These are phyloP conservation scores for Tetrapisispora iriomotensis DNA, from an alignment of 805 yeast genomes.

Conservation along the genomic window DNA sequence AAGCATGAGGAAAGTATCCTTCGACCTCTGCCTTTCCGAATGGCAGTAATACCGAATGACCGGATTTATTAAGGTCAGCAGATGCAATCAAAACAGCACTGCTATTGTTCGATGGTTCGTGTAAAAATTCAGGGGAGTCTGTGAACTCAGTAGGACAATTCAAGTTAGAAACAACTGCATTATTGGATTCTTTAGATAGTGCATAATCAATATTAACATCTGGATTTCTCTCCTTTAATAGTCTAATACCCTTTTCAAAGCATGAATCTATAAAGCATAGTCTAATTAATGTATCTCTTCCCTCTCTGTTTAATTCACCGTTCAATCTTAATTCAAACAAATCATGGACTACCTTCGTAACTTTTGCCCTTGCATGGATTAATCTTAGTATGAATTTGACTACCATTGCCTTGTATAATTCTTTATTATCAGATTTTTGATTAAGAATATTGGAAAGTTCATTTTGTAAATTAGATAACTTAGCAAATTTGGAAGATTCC, in stretches of 20 bases:
- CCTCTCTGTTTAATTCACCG: conserved; percentile 52
- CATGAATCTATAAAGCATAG: conserved; percentile 64
- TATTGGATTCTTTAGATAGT: background rate
- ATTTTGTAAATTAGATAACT: conserved; percentile 51
- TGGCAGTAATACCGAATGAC: conserved; percentile 29
- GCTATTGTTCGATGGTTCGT: background rate
- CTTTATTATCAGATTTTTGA: conserved; percentile 23
- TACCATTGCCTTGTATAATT: conserved; percentile 22
- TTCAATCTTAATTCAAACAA: conserved; percentile 49
- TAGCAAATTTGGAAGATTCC: conserved; percentile 17
- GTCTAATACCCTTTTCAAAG: conserved; percentile 42
- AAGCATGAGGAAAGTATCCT: conserved; percentile 20
- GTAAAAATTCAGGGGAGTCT: too few species aligned
- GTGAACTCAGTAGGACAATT: background rate
- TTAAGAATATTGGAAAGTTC: conserved; percentile 34
- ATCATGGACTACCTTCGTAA: conserved; percentile 45
- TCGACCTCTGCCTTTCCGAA: conserved; percentile 28
- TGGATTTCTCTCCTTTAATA: conserved; percentile 25
- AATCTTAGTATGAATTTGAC: conserved; percentile 33
- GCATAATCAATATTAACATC: background rate
- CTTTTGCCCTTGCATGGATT: conserved; percentile 28
- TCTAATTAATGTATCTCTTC: conserved; percentile 68
- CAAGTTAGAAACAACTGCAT: background rate
- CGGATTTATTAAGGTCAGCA: conserved; percentile 21
- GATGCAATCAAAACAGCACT: conserved; percentile 14